Conservation (phyloP, 129 eudicot genomes). For the Flaveria brownii region DNA sequence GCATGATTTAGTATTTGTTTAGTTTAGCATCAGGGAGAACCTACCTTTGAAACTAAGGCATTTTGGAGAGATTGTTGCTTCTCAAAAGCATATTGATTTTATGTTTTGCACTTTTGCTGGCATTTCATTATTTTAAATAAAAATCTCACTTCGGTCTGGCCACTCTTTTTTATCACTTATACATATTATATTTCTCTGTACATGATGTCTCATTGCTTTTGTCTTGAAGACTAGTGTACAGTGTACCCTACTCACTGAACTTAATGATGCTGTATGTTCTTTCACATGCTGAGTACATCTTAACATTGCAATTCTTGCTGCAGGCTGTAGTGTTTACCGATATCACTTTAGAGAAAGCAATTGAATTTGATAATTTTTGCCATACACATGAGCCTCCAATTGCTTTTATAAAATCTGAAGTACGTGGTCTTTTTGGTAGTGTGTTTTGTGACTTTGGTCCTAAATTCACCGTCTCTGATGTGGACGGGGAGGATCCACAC, state of each 20-base stretch:
- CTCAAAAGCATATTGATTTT: background rate
- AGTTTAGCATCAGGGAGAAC: background rate
- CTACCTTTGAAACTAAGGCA: background rate
- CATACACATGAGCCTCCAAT: constrained; percentile 84
- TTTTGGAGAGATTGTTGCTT: background rate
- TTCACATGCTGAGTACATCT: background rate
- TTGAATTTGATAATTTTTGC: constrained; percentile 79
- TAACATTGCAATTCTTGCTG: constrained; percentile 16
- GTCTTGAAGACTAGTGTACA: background rate
- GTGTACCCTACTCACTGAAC: background rate
- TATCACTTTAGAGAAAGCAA: constrained; percentile 63
- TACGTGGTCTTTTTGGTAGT: constrained; percentile 81
- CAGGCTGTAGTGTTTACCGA: constrained; percentile 93
- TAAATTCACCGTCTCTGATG: constrained; percentile 75
- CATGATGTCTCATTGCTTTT: background rate
- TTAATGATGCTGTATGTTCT: constrained; percentile 10
- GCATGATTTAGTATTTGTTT: background rate
- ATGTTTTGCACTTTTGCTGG: background rate
- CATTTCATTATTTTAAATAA: background rate
- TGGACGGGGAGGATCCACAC: constrained; percentile 85
- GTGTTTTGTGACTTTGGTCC: constrained; percentile 91
- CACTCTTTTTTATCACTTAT: background rate
- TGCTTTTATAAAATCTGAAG: constrained; percentile 79
- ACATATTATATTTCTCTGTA: background rate
- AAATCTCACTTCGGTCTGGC: background rate